Evolutionary conservation across 139 green algal genomes (phyloP).

Genomic region (Closterium sp.): DNA sequence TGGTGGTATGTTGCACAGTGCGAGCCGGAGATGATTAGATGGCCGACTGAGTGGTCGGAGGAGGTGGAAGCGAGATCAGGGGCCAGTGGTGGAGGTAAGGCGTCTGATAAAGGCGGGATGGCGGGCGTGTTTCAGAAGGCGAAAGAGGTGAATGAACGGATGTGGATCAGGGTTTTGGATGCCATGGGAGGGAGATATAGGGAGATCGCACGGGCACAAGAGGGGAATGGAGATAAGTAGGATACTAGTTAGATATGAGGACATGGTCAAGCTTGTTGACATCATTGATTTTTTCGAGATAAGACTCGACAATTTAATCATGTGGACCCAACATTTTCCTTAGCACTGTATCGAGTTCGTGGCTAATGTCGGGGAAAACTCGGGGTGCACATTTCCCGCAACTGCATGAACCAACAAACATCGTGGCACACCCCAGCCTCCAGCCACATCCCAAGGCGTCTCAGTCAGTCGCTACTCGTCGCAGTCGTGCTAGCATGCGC

Average conservation of each 20-base stretch:
- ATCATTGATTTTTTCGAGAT: too few relatives aligned
- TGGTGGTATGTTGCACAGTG: constrained; percentile 2
- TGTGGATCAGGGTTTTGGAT: not conserved
- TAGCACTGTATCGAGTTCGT: not conserved
- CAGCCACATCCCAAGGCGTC: too few relatives aligned
- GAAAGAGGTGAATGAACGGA: not conserved
- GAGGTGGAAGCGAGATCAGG: not conserved
- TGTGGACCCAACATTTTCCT: not conserved
- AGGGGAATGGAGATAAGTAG: not conserved
- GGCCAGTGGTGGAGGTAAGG: not conserved
- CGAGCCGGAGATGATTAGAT: not conserved
- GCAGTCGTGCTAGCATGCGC: too few relatives aligned
- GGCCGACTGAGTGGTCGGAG: not conserved
- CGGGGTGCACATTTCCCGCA: not conserved
- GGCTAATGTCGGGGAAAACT: not conserved
- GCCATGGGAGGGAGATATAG: not conserved
- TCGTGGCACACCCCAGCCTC: too few relatives aligned
- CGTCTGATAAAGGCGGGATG: not conserved
- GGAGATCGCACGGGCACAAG: not conserved
- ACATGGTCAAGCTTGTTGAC: too few relatives aligned
- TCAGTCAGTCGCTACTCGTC: too few relatives aligned
- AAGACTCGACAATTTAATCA: too few relatives aligned
- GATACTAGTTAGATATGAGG: too few relatives aligned
- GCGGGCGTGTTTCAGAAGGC: not conserved
- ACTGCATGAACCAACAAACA: not conserved